phyloP scores from a whole-genome alignment of 179 eudicot genomes.

The Gypsophila paniculata region DNA sequence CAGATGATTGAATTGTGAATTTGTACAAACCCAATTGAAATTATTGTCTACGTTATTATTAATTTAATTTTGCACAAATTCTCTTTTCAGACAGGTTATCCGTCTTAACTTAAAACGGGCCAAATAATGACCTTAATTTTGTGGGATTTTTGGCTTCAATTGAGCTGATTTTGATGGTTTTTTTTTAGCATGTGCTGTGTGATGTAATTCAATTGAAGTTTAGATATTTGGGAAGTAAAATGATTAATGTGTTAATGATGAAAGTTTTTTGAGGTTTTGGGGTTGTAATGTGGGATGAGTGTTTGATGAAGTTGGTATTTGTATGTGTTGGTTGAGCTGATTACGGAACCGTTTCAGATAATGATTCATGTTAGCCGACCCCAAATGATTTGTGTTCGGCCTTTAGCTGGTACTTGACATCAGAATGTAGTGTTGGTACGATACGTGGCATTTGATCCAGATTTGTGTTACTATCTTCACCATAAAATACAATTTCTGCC shows the following conservation, averaged over 20 bases:
- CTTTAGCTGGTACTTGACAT: neutral
- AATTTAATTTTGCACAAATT: too few relatives aligned
- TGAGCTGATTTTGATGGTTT: neutral
- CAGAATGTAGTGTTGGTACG: neutral
- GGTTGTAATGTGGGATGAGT: too few relatives aligned
- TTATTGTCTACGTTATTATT: too few relatives aligned
- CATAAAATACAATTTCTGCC: neutral
- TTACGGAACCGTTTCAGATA: too few relatives aligned
- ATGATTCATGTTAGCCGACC: too few relatives aligned
- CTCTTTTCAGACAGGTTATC: too few relatives aligned
- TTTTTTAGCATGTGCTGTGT: too few relatives aligned
- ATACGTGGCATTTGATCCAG: neutral
- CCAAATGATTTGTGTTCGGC: too few relatives aligned
- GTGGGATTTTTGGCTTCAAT: neutral
- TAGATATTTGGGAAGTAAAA: neutral
- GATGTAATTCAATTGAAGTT: neutral
- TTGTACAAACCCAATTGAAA: neutral
- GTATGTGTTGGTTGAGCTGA: too few relatives aligned
- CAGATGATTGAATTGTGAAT: constrained; percentile 11
- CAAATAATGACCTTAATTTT: too few relatives aligned
- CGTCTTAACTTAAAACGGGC: too few relatives aligned
- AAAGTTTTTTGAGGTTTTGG: neutral
- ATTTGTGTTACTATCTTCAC: neutral
- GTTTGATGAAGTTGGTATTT: too few relatives aligned
- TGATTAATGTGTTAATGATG: neutral